Evolutionary conservation across 2,329 filamentous ascomycete species (phyloP), one percentile per base, ranked within the genome.

Genomic region (Scedosporium dehoogii): DNA sequence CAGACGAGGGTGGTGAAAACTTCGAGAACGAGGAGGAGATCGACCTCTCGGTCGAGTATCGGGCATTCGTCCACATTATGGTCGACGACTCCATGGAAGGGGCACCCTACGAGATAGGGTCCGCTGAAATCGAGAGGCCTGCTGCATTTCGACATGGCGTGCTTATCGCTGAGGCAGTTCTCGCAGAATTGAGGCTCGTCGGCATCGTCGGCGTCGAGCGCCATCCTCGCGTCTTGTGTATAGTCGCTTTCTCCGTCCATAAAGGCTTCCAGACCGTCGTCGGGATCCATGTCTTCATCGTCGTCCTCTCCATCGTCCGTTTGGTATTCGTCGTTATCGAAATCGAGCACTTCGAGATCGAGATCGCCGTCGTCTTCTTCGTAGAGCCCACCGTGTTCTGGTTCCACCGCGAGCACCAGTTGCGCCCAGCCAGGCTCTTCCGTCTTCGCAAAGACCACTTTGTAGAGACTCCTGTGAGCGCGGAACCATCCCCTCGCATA

Each of bases 401-500:
- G 51, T 12, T 55, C 48, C 25, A 62, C n/a, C 12, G 53, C 29
- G 3, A 62, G 29, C 7, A 62, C 33, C 23, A 62, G 55, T 33
- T 62, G 51, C 33, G 48, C 23, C 51, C 48, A 46, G 29, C 60
- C 48, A 10, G 60, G 60, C 21, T 56, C 53, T 21, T 41, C 33
- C 14, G 60, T 23, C 51, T 44, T 44, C 4, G 60, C 38, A 38
- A 62, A 23, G 60, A 44, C 60, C 14, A 57, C 60, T 14, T 56
- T 55, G 60, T 41, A 46, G 21, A 62, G 27, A 38, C 14, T 29
- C 6, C 51, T 41, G 38, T 62, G 60, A 25, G 51, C 60, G 14
- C 51, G 60, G 29, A 58, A 56, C 60, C 60, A 62, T 6, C 60
- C 60, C 48, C 23, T 55, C 9, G 48, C 60, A 44, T 57, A 62